Base-by-base conservation (phyloP, 371 early-diverging fungal genomes). In the Mucor piriformis region DNA sequence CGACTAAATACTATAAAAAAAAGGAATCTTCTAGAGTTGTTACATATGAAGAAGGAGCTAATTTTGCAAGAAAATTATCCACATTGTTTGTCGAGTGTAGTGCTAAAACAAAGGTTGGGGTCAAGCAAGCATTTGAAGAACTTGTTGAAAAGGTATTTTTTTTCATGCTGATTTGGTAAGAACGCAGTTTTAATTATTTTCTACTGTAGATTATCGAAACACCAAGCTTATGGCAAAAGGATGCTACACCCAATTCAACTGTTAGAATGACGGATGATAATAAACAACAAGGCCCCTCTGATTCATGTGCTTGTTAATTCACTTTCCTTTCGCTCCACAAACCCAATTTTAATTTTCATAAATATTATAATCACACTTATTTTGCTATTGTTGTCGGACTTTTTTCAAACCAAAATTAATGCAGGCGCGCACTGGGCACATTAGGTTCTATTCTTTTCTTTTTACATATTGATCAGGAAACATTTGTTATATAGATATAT, bases 41-140 rank as follows among this genome's bases (percentile, higher is more conserved):
- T 29, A 73, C 89, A 18, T 78, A 88, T 60, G 86, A 91, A 69
- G 97, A 98, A 69, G 99, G 96, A 15, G 86, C 87, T 43, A 92
- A 86, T 6, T 89, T 92, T 66, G 97, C 97, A 11, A 82, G 86
- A 54, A 83, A 87, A 64, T 80, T 92, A 68, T 89, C 93, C 38
- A 92, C 95, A 2, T 76, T 98, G 59, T 98, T 95, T 72, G 84
- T 95, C 59, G 99, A 98, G 77, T 93, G 95, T 56, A 92, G 93
- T 66, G 99, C 99, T 35, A 66, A 58, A 18, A 62, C 62, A 51
- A 56, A 60, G 37, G 54, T 57, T 15, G 64, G 63, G 24, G 69
- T 63, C 13, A 64, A 57, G 46, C 48, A 61, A 33, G 57, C 54
- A 11, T 54, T 54, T 52, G 56, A 54, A 29, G 50, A 53, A 27